Base-by-base conservation (phyloP, 2,329 filamentous ascomycete genomes). In the Claviceps cyperi region DNA sequence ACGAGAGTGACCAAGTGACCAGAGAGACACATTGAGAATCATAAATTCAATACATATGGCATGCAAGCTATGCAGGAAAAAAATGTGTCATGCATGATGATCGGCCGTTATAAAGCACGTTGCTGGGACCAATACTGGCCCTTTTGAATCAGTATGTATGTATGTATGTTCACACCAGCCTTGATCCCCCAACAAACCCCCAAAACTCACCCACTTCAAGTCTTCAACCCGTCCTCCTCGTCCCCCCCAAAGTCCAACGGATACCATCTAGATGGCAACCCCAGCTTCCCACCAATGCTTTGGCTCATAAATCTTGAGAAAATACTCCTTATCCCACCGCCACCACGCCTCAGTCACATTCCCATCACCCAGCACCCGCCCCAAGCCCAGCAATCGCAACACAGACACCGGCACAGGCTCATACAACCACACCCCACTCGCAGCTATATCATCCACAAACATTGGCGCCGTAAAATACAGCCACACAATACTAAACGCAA, bases 321-420 rank as follows among this genome's bases (percentile, higher is more conserved):
- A 62, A 53, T 76, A 68, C 21, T 72, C 64, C 35, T 70, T 62
- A 54, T 73, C 71, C 78, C 83, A 88, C 57, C 84, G 78, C 77
- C 78, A 86, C 73, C 78, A 82, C 1, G 72, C 67, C 58, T 85
- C 80, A 0, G 75, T 77, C 17, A 17, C 43, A 3, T 11, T 5
- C 21, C 43, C 43, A 14, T 35, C 19, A 45, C 43, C 35, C 43
- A 45, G 9, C n/a, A 71, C 64, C 1, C 69, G 67, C 0, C 83
- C 84, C 36, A 83, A 69, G 0, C 84, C 83, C 15, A 90, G 36
- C 2, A 74, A 77, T 24, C 87, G 72, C n/a, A 89, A 60, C 1
- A 75, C 60, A 49, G 86, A 94, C 8, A 91, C 55, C 0, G 89
- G 87, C n/a, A 94, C 66, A 0, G 88, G 87, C 64, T 96, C 88